Percentiles rank a stretch among this genome's conserved stretches.
Conservation (phyloP, 2,329 filamentous ascomycete species). For the Diaporthe sp. region DNA sequence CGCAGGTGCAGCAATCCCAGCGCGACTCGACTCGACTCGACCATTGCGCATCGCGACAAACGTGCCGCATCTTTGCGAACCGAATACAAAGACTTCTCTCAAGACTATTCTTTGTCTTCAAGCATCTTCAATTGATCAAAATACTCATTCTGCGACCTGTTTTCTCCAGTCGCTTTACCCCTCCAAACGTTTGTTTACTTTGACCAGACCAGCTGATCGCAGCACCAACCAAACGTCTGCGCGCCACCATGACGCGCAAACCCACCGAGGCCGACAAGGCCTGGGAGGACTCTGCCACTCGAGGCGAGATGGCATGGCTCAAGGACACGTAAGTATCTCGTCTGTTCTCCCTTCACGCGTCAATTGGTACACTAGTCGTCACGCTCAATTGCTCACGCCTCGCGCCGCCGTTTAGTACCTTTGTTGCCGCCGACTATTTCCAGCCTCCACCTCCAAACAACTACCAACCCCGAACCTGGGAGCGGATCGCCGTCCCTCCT, state of each 20-base stretch:
- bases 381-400: neutral
- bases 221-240: neutral
- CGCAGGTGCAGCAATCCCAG: slow-evolving; percentile 6
- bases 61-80: slow-evolving; percentile 3
- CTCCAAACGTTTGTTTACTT: slow-evolving; percentile 30
- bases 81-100: neutral
- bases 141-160: neutral
- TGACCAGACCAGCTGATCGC: neutral
- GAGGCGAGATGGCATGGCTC: slow-evolving; percentile 25
- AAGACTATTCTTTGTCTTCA: neutral
- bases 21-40: slow-evolving; percentile 1
- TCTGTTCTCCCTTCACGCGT: neutral
- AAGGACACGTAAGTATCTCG: slow-evolving; percentile 26
- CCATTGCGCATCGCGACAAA: neutral
- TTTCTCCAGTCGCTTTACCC: neutral
- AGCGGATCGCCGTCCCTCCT: slow-evolving; percentile 43
- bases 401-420: slow-evolving; percentile 27
- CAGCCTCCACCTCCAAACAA: slow-evolving; percentile 38
- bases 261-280: neutral
- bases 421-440: slow-evolving; percentile 40
- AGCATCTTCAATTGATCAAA: neutral
- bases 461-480: slow-evolving; percentile 42
- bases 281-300: neutral
- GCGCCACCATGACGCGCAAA: slow-evolving; percentile 1
- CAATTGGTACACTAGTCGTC: neutral